These are phyloP conservation scores for Microcos paniculata DNA, from an alignment of 345 rosid genomes.

Conservation along the genomic window DNA sequence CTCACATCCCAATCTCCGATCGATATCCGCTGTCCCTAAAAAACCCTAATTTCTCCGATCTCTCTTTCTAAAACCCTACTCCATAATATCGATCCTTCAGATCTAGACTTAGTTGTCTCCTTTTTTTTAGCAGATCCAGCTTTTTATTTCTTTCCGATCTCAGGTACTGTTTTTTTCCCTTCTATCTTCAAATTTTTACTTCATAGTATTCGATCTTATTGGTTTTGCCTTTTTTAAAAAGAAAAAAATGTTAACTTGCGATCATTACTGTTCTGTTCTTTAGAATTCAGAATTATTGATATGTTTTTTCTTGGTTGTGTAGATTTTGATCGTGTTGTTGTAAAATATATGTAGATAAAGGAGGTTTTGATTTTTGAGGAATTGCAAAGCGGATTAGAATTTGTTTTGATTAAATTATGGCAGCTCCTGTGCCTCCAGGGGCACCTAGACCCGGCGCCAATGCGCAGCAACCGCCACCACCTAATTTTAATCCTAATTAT, in stretches of 20 bases:
- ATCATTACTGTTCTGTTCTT: not conserved
- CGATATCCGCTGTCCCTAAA: not conserved
- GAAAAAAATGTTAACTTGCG: not conserved
- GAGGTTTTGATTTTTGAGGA: not conserved
- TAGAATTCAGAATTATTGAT: not conserved
- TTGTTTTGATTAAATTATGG: slow-evolving; percentile 48
- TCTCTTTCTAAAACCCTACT: slow-evolving; percentile 22
- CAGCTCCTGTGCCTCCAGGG: slow-evolving; percentile 89
- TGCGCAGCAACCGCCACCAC: slow-evolving; percentile 34
- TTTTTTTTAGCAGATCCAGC: slow-evolving; percentile 3
- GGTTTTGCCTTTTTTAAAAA: not conserved
- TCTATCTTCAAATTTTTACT: not conserved
- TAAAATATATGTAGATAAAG: not conserved
- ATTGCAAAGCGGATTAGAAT: slow-evolving; percentile 13
- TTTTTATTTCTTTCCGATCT: not conserved
- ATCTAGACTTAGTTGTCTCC: not conserved
- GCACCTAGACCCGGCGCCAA: slow-evolving; percentile 62
- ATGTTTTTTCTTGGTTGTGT: not conserved
- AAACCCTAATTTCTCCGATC: slow-evolving; percentile 13
- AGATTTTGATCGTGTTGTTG: slow-evolving; percentile 19
- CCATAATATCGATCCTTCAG: not conserved
- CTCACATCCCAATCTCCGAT: not conserved
- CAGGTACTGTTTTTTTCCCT: slow-evolving; percentile 3
- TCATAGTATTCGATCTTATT: slow-evolving; percentile 6
- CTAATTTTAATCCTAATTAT: slow-evolving; percentile 48